Conservation (phyloP, 2,329 filamentous ascomycete species). For the Cercospora berteroae region DNA sequence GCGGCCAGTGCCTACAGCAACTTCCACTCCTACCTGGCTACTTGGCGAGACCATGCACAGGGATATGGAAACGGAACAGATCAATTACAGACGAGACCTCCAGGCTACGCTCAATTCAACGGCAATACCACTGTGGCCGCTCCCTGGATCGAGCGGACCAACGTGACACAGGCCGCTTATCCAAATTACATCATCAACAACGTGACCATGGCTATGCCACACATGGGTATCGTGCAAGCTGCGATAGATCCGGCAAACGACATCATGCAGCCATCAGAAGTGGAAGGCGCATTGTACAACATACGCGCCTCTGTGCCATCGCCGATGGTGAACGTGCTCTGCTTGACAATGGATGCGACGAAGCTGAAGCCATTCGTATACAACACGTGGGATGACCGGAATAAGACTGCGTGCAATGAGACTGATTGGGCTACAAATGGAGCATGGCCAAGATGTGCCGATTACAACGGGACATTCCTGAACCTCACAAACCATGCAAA, state of each 20-base stretch:
- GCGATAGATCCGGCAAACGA: constrained; percentile 60
- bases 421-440: constrained; percentile 8
- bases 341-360: constrained; percentile 60
- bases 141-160: constrained; percentile 64
- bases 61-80: constrained; percentile 46
- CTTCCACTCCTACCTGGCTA: constrained; percentile 54
- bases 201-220: constrained; percentile 73
- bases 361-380: constrained; percentile 67
- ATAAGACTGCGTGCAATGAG: constrained; percentile 4
- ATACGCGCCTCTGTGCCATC: constrained; percentile 68
- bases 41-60: constrained; percentile 52
- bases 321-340: constrained; percentile 70
- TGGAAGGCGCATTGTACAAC: constrained; percentile 65
- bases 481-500: constrained; percentile 20
- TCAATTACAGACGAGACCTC: constrained; percentile 52
- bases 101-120: constrained; percentile 61
- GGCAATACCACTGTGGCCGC: constrained; percentile 71
- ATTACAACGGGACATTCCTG: constrained; percentile 16
- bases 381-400: constrained; percentile 52
- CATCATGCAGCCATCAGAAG: constrained; percentile 65
- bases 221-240: constrained; percentile 66
- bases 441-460: constrained; percentile 14
- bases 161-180: constrained; percentile 50
- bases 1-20: constrained; percentile 70
- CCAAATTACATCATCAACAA: constrained; percentile 58